phyloP scores from a whole-genome alignment of 768 basidiomycete species.

The Panus rudis region DNA sequence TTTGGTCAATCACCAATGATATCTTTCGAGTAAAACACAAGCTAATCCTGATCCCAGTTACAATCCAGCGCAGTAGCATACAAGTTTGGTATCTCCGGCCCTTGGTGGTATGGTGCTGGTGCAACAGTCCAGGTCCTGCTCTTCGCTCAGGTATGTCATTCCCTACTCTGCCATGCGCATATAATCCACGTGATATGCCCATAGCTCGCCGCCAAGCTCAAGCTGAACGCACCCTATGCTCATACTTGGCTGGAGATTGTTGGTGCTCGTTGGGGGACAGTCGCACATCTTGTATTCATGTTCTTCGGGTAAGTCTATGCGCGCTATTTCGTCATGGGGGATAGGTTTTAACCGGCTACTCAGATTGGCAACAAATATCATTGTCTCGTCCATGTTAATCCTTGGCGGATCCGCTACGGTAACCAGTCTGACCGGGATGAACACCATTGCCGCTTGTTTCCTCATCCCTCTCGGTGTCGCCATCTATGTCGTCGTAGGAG shows the following conservation, averaged over 20 bases:
- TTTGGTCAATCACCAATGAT: constrained; percentile 47
- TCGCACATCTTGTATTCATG: constrained; percentile 80
- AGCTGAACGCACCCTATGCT: constrained; percentile 82
- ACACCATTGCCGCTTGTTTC: constrained; percentile 86
- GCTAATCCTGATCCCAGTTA: constrained; percentile 33
- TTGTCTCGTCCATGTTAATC: constrained; percentile 83
- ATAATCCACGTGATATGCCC: neutral
- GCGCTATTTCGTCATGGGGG: neutral
- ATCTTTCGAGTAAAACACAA: no score
- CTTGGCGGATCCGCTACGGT: constrained; percentile 86
- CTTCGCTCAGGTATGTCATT: constrained; percentile 62
- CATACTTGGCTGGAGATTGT: constrained; percentile 91
- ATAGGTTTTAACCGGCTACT: neutral
- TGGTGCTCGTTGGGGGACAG: constrained; percentile 67
- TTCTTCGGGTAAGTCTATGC: constrained; percentile 58
- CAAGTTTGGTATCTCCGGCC: constrained; percentile 78
- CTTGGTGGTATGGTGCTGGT: constrained; percentile 91
- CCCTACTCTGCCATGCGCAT: neutral
- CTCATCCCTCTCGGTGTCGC: constrained; percentile 83
- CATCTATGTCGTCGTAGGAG: constrained; percentile 82
- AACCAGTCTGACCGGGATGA: constrained; percentile 82
- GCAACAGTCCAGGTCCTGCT: constrained; percentile 83
- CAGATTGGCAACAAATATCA: constrained; percentile 83
- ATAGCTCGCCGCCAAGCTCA: constrained; percentile 84
- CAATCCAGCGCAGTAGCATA: constrained; percentile 84